Evolutionary conservation across 208 protist genomes (phyloP), one percentile per base, ranked within the genome.

Genomic region (Crithidia sp.): DNA sequence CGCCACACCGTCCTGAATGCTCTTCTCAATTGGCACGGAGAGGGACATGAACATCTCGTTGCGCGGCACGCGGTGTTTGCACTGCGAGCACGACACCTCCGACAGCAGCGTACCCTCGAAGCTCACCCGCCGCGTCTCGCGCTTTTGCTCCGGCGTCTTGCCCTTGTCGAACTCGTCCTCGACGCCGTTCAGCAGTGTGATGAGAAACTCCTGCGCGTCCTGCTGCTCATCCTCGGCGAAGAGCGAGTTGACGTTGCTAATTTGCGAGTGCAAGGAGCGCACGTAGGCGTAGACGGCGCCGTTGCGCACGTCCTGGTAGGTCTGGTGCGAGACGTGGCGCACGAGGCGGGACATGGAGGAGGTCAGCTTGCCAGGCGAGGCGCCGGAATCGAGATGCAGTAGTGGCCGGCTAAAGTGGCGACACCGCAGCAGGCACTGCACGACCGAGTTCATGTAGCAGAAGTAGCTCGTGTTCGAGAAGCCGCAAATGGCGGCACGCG

Each of bases 381-480:
- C 17, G 7, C 44, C 41, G 2, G 28, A n/a, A 41, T 69, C 60
- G 10, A 83, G 66, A 7, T 55, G 47, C 62, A 93, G 67, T 55
- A 95, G 62, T 5, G 71, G 74, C n/a, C 67, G 60, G 6, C 72
- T 79, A 74, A 95, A 92, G 66, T 83, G 81, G 49, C 71, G 44
- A 70, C 92, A 96, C 40, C 87, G 84, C 60, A 93, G 85, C 44
- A 99, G 69, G 77, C 96, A 98, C 85, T 99, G 98, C 59, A 99
- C 57, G 2, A 96, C 91, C 3, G 92, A 91, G 82, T 99, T 99
- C 81, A 99, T 94, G 76, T 98, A 99, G 77, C 98, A 99, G 13
- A 95, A 98, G 74, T 98, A 98, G 60, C 91, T 90, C 43, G 83
- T 71, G 76, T 98, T 98, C 2, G 82, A 71, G 36, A 98, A 87